phyloP scores from a whole-genome alignment of 805 yeast species.

The Grigorovia humatica region DNA sequence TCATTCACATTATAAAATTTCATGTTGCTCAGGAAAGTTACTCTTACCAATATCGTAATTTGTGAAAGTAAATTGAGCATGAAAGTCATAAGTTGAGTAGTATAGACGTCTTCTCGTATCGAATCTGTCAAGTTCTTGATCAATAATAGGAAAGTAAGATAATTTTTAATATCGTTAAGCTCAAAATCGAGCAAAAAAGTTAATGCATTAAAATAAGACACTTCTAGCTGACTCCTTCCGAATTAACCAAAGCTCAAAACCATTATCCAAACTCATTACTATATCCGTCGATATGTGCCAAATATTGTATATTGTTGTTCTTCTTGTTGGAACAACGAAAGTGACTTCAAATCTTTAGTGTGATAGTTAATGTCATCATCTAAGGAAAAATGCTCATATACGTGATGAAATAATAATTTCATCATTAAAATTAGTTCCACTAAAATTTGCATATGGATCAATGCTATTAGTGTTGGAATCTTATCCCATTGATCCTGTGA shows the following conservation, averaged over 20 bases:
- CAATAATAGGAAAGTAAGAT: no score
- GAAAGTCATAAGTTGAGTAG: not conserved
- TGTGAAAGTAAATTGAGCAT: no score
- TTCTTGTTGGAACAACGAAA: constrained; percentile 9
- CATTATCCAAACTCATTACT: not conserved
- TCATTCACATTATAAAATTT: no score
- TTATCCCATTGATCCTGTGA: not conserved
- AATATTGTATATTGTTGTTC: no score
- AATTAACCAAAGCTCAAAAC: not conserved
- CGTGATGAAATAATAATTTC: not conserved
- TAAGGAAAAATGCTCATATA: not conserved
- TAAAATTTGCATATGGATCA: not conserved
- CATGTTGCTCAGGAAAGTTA: no score
- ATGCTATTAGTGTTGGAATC: not conserved
- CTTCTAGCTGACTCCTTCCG: not conserved
- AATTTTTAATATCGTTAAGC: not conserved
- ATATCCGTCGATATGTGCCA: not conserved
- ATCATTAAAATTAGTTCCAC: not conserved
- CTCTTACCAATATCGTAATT: not conserved
- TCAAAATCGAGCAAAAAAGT: not conserved
- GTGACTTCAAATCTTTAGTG: not conserved
- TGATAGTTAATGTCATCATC: not conserved
- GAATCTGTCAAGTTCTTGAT: not conserved
- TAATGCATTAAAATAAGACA: not conserved
- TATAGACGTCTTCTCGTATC: not conserved